Percentiles rank a stretch among this genome's conserved stretches.
These are phyloP conservation scores for Claviceps lovelessii DNA, from an alignment of 2,329 filamentous ascomycete species.

Conservation along the genomic window DNA sequence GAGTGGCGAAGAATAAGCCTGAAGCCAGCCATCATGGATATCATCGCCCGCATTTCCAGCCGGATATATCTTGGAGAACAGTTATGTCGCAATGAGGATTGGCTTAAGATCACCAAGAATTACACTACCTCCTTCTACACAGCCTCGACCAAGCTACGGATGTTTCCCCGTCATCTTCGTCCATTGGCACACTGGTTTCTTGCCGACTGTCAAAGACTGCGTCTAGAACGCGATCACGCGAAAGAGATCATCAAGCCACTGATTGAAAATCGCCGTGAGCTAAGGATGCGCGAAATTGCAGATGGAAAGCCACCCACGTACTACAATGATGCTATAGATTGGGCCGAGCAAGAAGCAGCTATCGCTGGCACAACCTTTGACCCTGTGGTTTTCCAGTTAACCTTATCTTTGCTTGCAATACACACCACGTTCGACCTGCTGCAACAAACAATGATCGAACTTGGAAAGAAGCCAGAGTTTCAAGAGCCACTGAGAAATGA, in stretches of 20 bases:
- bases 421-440: conserved; percentile 33
- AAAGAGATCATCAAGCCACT: conserved; percentile 18
- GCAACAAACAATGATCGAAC: conserved; percentile 8
- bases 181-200: conserved; percentile 31
- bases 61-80: conserved; percentile 23
- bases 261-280: conserved; percentile 29
- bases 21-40: conserved; percentile 4
- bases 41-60: conserved; percentile 10
- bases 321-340: conserved; percentile 34
- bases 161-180: conserved; percentile 30
- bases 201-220: conserved; percentile 21
- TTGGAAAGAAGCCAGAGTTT: conserved; percentile 27
- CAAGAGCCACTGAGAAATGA: conserved; percentile 28
- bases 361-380: conserved; percentile 15
- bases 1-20: conserved; percentile 8
- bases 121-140: conserved; percentile 31
- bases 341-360: conserved; percentile 37
- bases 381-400: conserved; percentile 8
- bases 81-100: conserved; percentile 25
- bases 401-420: conserved; percentile 32
- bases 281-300: conserved; percentile 16
- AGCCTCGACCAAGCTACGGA: conserved; percentile 15
- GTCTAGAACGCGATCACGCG: conserved; percentile 3
- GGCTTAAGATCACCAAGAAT: conserved; percentile 27
- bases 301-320: conserved; percentile 25